These are phyloP conservation scores for Actinomucor elegans DNA, from an alignment of 371 early-diverging fungal species.

Conservation along the genomic window DNA sequence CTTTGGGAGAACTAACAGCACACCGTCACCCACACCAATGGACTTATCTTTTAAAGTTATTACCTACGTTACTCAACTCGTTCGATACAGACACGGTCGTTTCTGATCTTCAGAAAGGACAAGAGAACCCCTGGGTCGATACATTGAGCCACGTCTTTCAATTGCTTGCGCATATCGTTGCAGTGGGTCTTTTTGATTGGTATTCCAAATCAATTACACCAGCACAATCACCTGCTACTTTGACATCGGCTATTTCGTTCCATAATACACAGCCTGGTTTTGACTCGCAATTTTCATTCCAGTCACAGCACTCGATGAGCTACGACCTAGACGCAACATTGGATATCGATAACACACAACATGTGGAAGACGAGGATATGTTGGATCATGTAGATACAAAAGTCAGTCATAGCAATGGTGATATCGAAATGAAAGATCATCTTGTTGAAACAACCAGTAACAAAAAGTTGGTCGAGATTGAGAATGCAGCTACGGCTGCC, in stretches of 20 bases:
- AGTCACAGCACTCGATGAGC: constrained; percentile 24
- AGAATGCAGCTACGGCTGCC: constrained; percentile 34
- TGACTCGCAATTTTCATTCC: constrained; percentile 22
- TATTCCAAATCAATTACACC: not conserved
- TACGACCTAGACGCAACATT: constrained; percentile 43
- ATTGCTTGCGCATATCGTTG: constrained; percentile 31
- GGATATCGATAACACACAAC: constrained; percentile 34
- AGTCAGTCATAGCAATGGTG: too few species aligned
- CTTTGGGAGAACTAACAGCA: constrained; percentile 23
- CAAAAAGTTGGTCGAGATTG: constrained; percentile 3
- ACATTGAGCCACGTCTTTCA: constrained; percentile 21
- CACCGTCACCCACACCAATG: constrained; percentile 33
- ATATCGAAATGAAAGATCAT: not conserved
- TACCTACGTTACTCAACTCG: constrained; percentile 16
- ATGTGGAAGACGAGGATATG: constrained; percentile 24
- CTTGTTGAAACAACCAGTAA: not conserved
- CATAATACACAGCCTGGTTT: constrained; percentile 13
- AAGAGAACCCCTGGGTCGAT: constrained; percentile 21
- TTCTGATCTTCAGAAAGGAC: constrained; percentile 14
- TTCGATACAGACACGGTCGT: constrained; percentile 30
- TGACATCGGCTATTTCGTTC: constrained; percentile 13
- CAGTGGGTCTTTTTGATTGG: constrained; percentile 29
- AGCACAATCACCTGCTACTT: not conserved
- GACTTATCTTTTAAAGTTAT: constrained; percentile 29
- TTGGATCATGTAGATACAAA: not conserved